Evolutionary conservation across 257 asterid genomes (phyloP), one percentile per base, ranked within the genome.

Genomic region (Fraxinus excelsior): DNA sequence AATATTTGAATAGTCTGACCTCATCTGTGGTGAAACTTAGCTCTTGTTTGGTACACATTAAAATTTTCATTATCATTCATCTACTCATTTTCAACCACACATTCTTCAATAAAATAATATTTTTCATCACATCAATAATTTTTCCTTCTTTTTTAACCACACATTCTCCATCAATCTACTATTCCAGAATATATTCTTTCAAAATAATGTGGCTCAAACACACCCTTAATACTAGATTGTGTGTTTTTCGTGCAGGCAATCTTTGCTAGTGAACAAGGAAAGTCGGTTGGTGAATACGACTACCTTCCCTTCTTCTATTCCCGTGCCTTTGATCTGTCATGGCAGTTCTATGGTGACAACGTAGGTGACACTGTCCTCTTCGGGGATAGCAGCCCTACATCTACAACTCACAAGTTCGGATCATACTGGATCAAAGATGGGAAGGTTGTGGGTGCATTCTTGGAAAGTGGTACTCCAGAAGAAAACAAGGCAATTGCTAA

Each of bases 281-380:
- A 76, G 16, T 40, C 93, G 3, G 67, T 94, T 9, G 96, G 91
- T 2, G 97, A 86, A 74, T 94, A 94, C 31, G 94, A 89, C 88
- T 94, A 94, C 84, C 97, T 94, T 31, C 98, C 98, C 0, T 92
- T 67, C 87, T 92, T 92, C 89, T 92, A 94, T 71, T 92, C 97
- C 34, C 97, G 97, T 35, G 89, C 94, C 32, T 92, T 92, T 23
- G 96, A 91, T 82, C 82, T 94, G 81, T 94, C 97, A 32, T 94
- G 97, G 97, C 97, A 94, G 77, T 92, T 91, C 91, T 92, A 94
- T 19, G 97, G 98, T 7, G 96, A 91, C 86, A 94, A 90, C 25
- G 94, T 84, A 19, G 97, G 97, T 1, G 97, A 94, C 4, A 70
- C 89, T 4, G 91, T 94, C 37, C 83, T 91, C 46, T 94, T 94